Conservation (phyloP, 768 basidiomycete genomes). For the Nidula microcarpa region DNA sequence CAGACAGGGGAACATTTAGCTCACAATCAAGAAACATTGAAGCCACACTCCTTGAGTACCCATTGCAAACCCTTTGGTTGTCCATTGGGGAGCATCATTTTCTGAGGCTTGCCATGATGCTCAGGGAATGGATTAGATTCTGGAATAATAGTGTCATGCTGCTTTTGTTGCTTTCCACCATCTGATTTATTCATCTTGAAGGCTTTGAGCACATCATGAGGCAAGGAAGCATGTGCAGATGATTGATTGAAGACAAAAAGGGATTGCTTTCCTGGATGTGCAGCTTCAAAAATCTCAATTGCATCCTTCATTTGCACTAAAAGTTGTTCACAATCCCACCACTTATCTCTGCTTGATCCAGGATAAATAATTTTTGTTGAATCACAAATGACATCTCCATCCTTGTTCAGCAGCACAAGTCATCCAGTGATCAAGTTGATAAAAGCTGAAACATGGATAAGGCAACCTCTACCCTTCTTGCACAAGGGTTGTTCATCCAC, state of each 20-base stretch:
- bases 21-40: neutral
- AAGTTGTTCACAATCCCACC: slow-evolving; percentile 33
- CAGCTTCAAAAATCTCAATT: slow-evolving; percentile 30
- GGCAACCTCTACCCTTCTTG: slow-evolving; percentile 27
- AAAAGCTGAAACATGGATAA: slow-evolving; percentile 36
- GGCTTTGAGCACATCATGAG: slow-evolving; percentile 34
- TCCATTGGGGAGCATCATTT: slow-evolving; percentile 28
- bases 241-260: slow-evolving; percentile 41
- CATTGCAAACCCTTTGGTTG: slow-evolving; percentile 5
- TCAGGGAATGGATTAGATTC: slow-evolving; percentile 21
- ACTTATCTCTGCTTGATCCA: slow-evolving; percentile 29
- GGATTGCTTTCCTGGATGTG: slow-evolving; percentile 22
- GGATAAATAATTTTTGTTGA: slow-evolving; percentile 34
- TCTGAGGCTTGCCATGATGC: slow-evolving; percentile 22
- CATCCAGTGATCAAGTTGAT: slow-evolving; percentile 23
- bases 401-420: slow-evolving; percentile 14
- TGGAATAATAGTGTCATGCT: slow-evolving; percentile 34
- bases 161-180: slow-evolving; percentile 31
- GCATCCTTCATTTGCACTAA: slow-evolving; percentile 25
- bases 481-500: slow-evolving; percentile 18
- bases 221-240: slow-evolving; percentile 33
- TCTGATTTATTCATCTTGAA: slow-evolving; percentile 38
- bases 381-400: slow-evolving; percentile 21
- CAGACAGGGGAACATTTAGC: slow-evolving; percentile 9
- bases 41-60: slow-evolving; percentile 1